Base-by-base conservation (phyloP, 2,329 filamentous ascomycete species). In the Colletotrichum karsti region DNA sequence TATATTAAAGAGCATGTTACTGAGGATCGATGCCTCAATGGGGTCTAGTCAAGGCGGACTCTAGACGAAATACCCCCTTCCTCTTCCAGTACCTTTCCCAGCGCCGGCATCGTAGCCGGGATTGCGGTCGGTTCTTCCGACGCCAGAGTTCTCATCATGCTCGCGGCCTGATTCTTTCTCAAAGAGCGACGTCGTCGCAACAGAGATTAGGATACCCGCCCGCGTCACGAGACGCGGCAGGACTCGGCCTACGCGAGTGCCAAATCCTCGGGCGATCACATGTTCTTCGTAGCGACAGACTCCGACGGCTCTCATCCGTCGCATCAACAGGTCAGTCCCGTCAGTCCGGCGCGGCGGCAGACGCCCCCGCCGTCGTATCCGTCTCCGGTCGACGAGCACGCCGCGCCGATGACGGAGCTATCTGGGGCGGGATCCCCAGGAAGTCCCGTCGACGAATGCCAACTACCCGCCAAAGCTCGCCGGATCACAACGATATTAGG, bases 311-410 rank as follows among this genome's bases (percentile, higher is more conserved):
- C 48, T 12, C 53, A 56, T 18, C 26, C 55, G 20, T 55, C 48
- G 20, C 63, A 50, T 26, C 58, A 65, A 28, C 30, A 66, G 24
- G n/a, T 55, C 35, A 68, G 65, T 41, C 61, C 54, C 7, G 12
- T 58, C n/a, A 65, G 54, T 46, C 57, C 41, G 26, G 37, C 13
- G 20, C 48, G 65, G n/a, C 54, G 39, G n/a, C 46, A 60, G 24
- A 59, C 65, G 39, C 65, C 54, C 15, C 54, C 65, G 28, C 62
- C 62, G 12, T 68, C 65, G 26, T 69, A 69, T 15, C 37, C 48
- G 26, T 66, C 53, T 10, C 60, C 35, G 44, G 18, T 65, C 37
- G 44, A 48, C 28, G 65, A 68, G 26, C 18, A 55, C 15, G 30
- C 13, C 20, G 24, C 37, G 20, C 54, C 62, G 37, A 66, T 46